Evolutionary conservation across 2,329 filamentous ascomycete species (phyloP), one percentile per base, ranked within the genome.

Genomic region (Penicillium capsulatum): DNA sequence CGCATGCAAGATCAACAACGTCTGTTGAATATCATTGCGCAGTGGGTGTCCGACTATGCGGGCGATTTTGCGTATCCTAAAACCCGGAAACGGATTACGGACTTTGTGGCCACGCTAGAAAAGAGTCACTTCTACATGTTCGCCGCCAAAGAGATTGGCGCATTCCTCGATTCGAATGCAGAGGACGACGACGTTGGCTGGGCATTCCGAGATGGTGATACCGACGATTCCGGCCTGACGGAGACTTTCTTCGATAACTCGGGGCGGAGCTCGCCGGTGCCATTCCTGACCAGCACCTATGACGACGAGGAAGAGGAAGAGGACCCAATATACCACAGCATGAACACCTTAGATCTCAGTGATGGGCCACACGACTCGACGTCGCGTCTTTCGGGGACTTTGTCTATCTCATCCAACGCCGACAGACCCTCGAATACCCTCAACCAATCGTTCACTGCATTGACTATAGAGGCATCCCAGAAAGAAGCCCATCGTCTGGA

Each of bases 101-200:
- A 81, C 16, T 92, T 98, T 55, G 83, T 94, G 24, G 68, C 72
- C 13, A 77, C 82, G 28, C 70, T 97, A n/a, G 77, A 86, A 15
- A 77, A 76, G 4, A 85, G 86, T 48, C 82, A 86, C 7, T 84
- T 94, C 35, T 95, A 94, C 64, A 81, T 86, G 14, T 81, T 86
- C 13, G 87, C 90, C 3, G 86, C 88, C 3, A 83, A 86, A 52
- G 88, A 96, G 59, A 92, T 98, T 68, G 77, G 81, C 14, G 75
- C 77, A n/a, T 82, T 86, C 53, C 71, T 97, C 11, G 84, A 90
- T 31, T 73, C 76, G 34, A 82, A 89, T 2, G 72, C 79, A 4
- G 86, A 94, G 55, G 90, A 97, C 59, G 92, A 97, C 56, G 91
- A 98, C 60, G 85, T 85, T 0, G 82, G 85, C 9, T 98, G 92